Evolutionary conservation across 768 basidiomycete genomes (phyloP).

Genomic region (Hygrocybe coccinea): DNA sequence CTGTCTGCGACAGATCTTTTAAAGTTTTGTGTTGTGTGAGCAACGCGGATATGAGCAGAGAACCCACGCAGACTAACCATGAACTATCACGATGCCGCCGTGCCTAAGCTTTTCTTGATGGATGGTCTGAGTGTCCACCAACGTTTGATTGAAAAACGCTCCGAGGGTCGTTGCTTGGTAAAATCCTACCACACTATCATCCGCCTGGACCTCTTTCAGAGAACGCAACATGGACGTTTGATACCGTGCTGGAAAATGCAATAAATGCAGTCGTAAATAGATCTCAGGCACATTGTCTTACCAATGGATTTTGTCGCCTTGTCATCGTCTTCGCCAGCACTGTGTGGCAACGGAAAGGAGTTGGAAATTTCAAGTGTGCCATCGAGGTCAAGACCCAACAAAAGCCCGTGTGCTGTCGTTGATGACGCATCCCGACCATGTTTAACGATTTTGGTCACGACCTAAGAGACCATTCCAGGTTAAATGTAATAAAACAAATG

Average conservation of each 20-base stretch:
- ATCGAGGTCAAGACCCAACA: conserved; percentile 90
- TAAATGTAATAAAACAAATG: neutral
- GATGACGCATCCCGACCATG: conserved; percentile 77
- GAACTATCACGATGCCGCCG: conserved; percentile 79
- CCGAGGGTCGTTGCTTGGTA: conserved; percentile 87
- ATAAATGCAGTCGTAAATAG: conserved; percentile 11
- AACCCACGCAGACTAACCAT: conserved; percentile 47
- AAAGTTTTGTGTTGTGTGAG: conserved; percentile 15
- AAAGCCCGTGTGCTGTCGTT: conserved; percentile 72
- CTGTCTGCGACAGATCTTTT: conserved; percentile 70
- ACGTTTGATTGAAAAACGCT: conserved; percentile 75
- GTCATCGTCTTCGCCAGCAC: conserved; percentile 72
- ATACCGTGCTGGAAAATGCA: conserved; percentile 68
- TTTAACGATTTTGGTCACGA: conserved; percentile 90
- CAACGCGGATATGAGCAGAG: neutral
- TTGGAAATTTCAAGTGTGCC: conserved; percentile 88
- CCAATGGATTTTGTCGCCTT: conserved; percentile 73
- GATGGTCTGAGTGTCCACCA: conserved; percentile 79
- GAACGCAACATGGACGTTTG: conserved; percentile 81
- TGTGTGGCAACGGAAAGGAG: conserved; percentile 78
- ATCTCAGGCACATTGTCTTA: conserved; percentile 32
- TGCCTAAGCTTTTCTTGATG: conserved; percentile 83
- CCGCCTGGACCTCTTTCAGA: conserved; percentile 84
- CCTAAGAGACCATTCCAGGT: conserved; percentile 41
- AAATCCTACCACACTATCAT: conserved; percentile 90